These are phyloP conservation scores for Phytopythium cucurbitacearum DNA, from an alignment of 352 stramenopile genomes.

Conservation along the genomic window DNA sequence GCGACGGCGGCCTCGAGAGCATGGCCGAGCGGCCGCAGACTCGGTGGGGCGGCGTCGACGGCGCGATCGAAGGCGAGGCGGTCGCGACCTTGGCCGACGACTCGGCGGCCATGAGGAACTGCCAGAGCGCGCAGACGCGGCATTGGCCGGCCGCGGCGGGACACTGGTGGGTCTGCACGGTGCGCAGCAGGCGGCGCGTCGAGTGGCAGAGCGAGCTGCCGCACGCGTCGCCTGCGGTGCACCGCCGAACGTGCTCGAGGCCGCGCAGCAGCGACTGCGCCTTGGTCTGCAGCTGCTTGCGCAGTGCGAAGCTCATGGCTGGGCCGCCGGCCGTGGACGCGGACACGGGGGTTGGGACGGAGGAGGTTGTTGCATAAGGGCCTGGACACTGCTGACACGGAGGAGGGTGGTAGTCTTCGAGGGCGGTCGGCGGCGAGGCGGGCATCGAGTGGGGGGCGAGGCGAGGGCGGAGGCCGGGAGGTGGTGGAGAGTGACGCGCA, in stretches of 20 bases:
- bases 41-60: background rate
- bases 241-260: conserved; percentile 59
- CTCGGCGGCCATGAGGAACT: conserved; percentile 39
- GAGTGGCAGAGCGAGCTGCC: conserved; percentile 70
- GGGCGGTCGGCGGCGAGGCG: too few relatives aligned
- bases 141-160: conserved; percentile 28
- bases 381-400: background rate
- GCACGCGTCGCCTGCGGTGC: conserved; percentile 44
- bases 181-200: conserved; percentile 59
- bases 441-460: too few relatives aligned
- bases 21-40: background rate
- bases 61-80: background rate
- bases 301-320: conserved; percentile 20
- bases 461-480: too few relatives aligned
- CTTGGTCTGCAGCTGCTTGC: conserved; percentile 61
- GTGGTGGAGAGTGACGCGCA: too few relatives aligned
- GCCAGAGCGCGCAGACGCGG: conserved; percentile 78
- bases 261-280: conserved; percentile 60
- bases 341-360: background rate
- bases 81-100: background rate
- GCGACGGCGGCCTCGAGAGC: conserved; percentile 2
- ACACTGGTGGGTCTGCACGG: conserved; percentile 61
- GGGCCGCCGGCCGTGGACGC: background rate
- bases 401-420: too few relatives aligned
- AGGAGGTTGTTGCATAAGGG: background rate